These are phyloP conservation scores for Chaetomium strumarium DNA, from an alignment of 2,329 filamentous ascomycete species.

Conservation along the genomic window DNA sequence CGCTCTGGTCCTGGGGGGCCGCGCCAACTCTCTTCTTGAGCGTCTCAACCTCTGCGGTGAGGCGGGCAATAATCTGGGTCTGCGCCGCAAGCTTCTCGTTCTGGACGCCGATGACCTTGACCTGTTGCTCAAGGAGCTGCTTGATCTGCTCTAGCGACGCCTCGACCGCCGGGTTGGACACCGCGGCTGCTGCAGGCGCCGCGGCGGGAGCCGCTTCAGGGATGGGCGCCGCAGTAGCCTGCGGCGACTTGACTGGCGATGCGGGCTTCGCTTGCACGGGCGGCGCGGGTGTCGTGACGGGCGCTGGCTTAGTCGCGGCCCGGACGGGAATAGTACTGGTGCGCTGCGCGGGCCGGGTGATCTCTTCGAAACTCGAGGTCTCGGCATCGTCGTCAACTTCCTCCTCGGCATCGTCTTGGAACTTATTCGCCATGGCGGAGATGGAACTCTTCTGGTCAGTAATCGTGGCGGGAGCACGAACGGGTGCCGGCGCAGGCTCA, in stretches of 20 bases:
- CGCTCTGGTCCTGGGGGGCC: conserved; percentile 56
- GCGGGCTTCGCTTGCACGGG: conserved; percentile 39
- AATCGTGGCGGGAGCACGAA: conserved; percentile 59
- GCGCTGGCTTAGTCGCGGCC: conserved; percentile 13
- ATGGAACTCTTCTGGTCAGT: conserved; percentile 85
- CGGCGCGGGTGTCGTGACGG: conserved; percentile 6
- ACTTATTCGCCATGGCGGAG: conserved; percentile 77
- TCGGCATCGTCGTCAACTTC: conserved; percentile 52
- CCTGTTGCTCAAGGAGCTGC: conserved; percentile 68
- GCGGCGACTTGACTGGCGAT: conserved; percentile 36
- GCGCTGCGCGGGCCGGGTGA: conserved; percentile 67
- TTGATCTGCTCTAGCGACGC: conserved; percentile 71
- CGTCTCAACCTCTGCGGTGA: conserved; percentile 69
- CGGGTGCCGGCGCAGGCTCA: conserved; percentile 43
- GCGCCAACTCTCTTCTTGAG: conserved; percentile 71
- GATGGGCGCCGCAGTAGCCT: conserved; percentile 31
- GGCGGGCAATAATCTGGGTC: conserved; percentile 63
- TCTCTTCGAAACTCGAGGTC: conserved; percentile 80
- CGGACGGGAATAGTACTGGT: conserved; percentile 30
- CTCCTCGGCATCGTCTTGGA: conserved; percentile 64
- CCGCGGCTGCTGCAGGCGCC: conserved; percentile 26
- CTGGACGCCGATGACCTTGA: conserved; percentile 69
- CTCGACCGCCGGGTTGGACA: conserved; percentile 49
- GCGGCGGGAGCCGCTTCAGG: conserved; percentile 30
- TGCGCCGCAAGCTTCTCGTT: conserved; percentile 61